These are phyloP conservation scores for Capronia americana DNA, from an alignment of 2,329 filamentous ascomycete species.

Conservation along the genomic window DNA sequence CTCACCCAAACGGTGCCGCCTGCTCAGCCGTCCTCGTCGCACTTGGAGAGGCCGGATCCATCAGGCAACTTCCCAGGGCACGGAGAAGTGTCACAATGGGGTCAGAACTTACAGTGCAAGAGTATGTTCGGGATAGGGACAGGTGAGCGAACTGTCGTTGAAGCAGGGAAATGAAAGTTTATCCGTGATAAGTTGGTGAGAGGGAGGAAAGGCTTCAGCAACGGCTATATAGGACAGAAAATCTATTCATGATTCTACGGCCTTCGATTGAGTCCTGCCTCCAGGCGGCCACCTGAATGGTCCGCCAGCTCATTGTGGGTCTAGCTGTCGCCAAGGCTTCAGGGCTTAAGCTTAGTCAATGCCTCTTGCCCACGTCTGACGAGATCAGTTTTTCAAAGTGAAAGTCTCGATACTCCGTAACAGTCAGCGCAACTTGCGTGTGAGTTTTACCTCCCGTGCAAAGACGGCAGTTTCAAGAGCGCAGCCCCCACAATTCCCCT, in stretches of 20 bases:
- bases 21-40: background rate
- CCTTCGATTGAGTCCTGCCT: constrained; percentile 10
- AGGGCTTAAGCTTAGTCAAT: constrained; percentile 8
- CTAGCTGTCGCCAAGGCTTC: background rate
- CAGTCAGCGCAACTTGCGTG: background rate
- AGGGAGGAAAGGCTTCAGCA: constrained; percentile 13
- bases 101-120: constrained; percentile 11
- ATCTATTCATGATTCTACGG: background rate
- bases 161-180: constrained; percentile 11
- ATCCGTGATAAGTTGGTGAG: constrained; percentile 8
- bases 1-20: background rate
- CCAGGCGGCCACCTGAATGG: constrained; percentile 2
- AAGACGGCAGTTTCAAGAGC: background rate
- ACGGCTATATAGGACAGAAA: constrained; percentile 9
- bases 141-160: constrained; percentile 9
- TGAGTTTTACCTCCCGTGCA: background rate
- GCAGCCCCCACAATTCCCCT: background rate
- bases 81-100: background rate
- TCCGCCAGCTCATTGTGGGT: constrained; percentile 7
- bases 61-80: background rate
- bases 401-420: too few species aligned
- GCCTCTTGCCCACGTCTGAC: background rate
- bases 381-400: background rate
- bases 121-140: constrained; percentile 3
- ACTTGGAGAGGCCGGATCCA: constrained; percentile 4